Conservation (phyloP, 139 green algal genomes). For the Penium margaritaceum region DNA sequence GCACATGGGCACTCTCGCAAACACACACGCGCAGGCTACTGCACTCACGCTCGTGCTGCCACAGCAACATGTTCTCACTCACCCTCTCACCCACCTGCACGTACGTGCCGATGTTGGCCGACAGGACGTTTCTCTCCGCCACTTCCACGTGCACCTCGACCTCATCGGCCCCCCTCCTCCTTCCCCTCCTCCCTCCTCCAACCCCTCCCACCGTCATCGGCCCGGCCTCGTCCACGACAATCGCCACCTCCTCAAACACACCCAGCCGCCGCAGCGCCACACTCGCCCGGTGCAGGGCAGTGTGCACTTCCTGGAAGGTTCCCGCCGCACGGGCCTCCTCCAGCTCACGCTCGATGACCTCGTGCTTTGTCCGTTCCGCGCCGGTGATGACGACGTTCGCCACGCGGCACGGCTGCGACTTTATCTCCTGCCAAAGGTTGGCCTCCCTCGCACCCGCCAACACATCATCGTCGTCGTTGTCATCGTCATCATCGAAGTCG, state of each 20-base stretch:
- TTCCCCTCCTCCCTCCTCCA: no score
- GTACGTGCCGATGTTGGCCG: slow-evolving; percentile 21
- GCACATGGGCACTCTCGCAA: no score
- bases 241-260: slow-evolving; percentile 30
- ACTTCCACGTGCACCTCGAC: slow-evolving; percentile 26
- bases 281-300: slow-evolving; percentile 2
- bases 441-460: no score
- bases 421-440: no score
- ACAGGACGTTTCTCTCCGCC: slow-evolving; percentile 12
- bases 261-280: slow-evolving; percentile 9
- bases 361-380: slow-evolving; percentile 18
- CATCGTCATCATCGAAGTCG: no score
- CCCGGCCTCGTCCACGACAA: slow-evolving; percentile 15
- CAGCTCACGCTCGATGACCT: slow-evolving; percentile 13
- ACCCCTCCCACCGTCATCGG: no score
- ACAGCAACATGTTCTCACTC: no score
- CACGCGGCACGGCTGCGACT: slow-evolving; percentile 24
- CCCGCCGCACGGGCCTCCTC: slow-evolving; percentile 9
- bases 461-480: no score
- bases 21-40: no score
- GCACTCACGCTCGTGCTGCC: no score
- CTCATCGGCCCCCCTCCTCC: no score
- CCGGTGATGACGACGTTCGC: slow-evolving; percentile 27
- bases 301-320: slow-evolving; percentile 23
- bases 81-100: no score